Conservation (phyloP, 805 yeast species). For the Ogataea pini region DNA sequence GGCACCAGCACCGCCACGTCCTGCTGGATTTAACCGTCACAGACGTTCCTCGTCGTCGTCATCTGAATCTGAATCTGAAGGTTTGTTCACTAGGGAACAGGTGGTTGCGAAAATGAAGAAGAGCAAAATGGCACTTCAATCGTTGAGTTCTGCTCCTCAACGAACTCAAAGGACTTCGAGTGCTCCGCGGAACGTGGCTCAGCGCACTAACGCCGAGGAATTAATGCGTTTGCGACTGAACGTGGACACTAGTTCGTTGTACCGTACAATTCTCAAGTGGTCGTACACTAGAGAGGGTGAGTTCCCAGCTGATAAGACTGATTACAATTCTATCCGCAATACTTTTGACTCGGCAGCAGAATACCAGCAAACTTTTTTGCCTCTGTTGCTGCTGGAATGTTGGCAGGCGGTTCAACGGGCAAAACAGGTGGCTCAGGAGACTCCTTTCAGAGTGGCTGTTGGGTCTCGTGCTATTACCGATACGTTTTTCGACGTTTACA, state of each 20-base stretch:
- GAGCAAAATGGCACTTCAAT: constrained; percentile 29
- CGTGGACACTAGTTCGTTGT: constrained; percentile 76
- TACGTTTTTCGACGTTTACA: constrained; percentile 83
- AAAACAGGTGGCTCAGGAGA: constrained; percentile 56
- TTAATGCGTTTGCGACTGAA: constrained; percentile 77
- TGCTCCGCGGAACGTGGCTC: constrained; percentile 37
- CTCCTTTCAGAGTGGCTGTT: constrained; percentile 64
- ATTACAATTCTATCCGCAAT: constrained; percentile 52
- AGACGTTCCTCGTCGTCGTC: constrained; percentile 20
- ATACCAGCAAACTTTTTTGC: constrained; percentile 71
- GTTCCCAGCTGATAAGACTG: constrained; percentile 50
- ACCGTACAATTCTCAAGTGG: constrained; percentile 73
- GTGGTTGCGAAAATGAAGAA: constrained; percentile 32
- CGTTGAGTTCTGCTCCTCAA: constrained; percentile 14
- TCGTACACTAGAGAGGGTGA: constrained; percentile 58
- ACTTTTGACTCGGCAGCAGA: constrained; percentile 59
- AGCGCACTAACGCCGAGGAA: constrained; percentile 62
- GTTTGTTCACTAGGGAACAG: constrained; percentile 43
- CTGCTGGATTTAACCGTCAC: constrained; percentile 51
- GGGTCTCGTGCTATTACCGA: constrained; percentile 85
- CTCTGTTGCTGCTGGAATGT: constrained; percentile 81
- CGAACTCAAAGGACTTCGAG: constrained; percentile 11
- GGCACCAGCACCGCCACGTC: constrained; percentile 50
- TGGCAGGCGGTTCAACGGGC: constrained; percentile 89
- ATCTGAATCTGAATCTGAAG: constrained; percentile 39